Evolutionary conservation across 2,329 filamentous ascomycete genomes (phyloP), one percentile per base, ranked within the genome.

Genomic region (Parastagonospora avenae): DNA sequence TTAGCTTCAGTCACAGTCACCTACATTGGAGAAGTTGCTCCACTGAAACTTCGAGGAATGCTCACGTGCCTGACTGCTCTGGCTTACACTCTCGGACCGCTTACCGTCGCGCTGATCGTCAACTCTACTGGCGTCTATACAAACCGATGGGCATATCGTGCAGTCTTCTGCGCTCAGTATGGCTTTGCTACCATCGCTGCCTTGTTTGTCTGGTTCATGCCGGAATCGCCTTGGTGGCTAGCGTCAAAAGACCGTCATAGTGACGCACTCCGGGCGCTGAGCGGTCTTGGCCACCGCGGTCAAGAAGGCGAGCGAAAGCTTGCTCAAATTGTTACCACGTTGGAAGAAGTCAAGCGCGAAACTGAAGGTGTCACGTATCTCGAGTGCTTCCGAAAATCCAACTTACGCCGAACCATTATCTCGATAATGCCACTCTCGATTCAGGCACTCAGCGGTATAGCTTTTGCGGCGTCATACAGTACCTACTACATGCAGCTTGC

Each of bases 301-400:
- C 16, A 43, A 0, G 53, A 60, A 27, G 63, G 48, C 33, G 49
- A 55, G 12, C 56, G 59, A 39, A 60, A 60, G 30, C 50, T 66
- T 24, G 61, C 58, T 2, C 52, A 52, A 35, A 67, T 67, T 28
- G 59, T 65, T 33, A 55, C 57, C 30, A 76, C 73, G 0, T 62
- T 76, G 5, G 65, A 74, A 19, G 57, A 74, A 46, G 55, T 74
- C 10, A 62, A 60, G 35, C 42, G 48, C 32, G 74, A 78, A 52
- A 65, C 58, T 38, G 77, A 78, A 10, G 90, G 90, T 35, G 83
- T 88, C 8, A 86, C 82, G 37, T 95, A 93, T 71, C 74, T 82
- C 61, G 91, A 94, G 70, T 95, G 90, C 76, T 94, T 95, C 81
- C 86, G 82, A 70, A 89, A 89, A 10, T 82, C 83, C 15, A 86